Evolutionary conservation across 306 rosid genomes (phyloP).

Genomic region (Citrullus amarus): DNA sequence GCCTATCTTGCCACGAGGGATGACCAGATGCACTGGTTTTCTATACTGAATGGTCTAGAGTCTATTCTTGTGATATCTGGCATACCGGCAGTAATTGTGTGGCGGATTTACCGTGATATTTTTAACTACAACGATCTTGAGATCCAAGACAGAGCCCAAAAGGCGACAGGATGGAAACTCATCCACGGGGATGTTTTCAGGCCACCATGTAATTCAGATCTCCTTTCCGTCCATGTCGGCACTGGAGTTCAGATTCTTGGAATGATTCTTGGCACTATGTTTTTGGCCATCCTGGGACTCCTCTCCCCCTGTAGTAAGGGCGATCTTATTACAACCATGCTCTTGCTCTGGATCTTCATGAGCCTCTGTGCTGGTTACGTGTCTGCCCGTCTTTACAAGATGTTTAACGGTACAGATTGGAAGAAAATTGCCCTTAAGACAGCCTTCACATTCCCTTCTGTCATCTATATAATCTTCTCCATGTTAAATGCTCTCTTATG

Average conservation of each 20-base stretch:
- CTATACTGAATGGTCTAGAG: constrained; percentile 54
- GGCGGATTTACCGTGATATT: constrained; percentile 57
- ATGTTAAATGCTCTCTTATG: constrained; percentile 46
- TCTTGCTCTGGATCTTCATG: constrained; percentile 70
- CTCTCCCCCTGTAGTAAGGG: constrained; percentile 69
- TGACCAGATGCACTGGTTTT: constrained; percentile 68
- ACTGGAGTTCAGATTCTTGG: constrained; percentile 66
- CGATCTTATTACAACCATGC: constrained; percentile 59
- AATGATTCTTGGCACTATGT: constrained; percentile 54
- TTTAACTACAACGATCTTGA: constrained; percentile 62
- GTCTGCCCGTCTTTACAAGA: constrained; percentile 53
- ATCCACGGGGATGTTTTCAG: constrained; percentile 72
- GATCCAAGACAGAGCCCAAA: constrained; percentile 63
- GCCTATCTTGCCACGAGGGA: constrained; percentile 58
- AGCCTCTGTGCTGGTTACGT: constrained; percentile 60
- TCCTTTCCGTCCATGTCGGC: constrained; percentile 61
- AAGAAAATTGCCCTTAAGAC: constrained; percentile 47
- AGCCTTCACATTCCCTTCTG: constrained; percentile 39
- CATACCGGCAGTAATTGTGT: constrained; percentile 62
- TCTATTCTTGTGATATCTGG: constrained; percentile 68
- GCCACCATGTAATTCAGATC: constrained; percentile 49
- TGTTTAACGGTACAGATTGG: constrained; percentile 66
- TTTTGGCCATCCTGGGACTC: constrained; percentile 56
- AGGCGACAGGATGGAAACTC: constrained; percentile 73
- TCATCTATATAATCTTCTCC: constrained; percentile 38